Base-by-base conservation (phyloP, 345 rosid species). In the Trapa bicornis region DNA sequence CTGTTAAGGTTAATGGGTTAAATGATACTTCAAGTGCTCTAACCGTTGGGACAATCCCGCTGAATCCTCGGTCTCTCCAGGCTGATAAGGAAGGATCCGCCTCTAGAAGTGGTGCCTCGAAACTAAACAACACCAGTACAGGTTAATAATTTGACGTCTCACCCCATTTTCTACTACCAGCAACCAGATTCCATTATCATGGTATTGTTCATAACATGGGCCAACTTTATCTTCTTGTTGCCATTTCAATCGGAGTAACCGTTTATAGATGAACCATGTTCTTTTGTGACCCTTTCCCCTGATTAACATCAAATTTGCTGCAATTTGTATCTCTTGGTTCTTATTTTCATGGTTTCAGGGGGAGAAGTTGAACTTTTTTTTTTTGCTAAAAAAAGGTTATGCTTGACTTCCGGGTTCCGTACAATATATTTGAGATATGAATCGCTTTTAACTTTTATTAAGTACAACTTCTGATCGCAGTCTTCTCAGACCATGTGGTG, bases 31-130 rank as follows among this genome's bases (percentile, higher is more conserved):
- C 86, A 14, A 73, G 79, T 62, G 47, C 70, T 45, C 66, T 85
- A 67, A 86, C 79, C 0, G 79, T 89, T 36, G 98, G 95, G 53
- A 80, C 84, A 5, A 82, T 92, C 74, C 84, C 87, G 16, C 88
- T 83, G 50, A 84, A 87, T 67, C 78, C 88, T n/a, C 78, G 70
- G 66, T 74, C 79, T 16, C 75, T 83, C 29, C 76, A 75, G 77
- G 69, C 56, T 14, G 83, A 78, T 32, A 72, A 70, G 58, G 76
- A 68, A 29, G 79, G 67, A 22, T 65, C 66, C 35, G 36, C 42
- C 39, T 70, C 67, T 39, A 39, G 42, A 39, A 39, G 42, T 39
- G 42, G 42, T 38, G 36, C 42, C 39, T 68, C 67, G 42, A 68
- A 17, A 62, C 12, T 75, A 62, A 53, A 66, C 39, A 53, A 66